Evolutionary conservation across 345 rosid genomes (phyloP).

Genomic region (Populus tremula): DNA sequence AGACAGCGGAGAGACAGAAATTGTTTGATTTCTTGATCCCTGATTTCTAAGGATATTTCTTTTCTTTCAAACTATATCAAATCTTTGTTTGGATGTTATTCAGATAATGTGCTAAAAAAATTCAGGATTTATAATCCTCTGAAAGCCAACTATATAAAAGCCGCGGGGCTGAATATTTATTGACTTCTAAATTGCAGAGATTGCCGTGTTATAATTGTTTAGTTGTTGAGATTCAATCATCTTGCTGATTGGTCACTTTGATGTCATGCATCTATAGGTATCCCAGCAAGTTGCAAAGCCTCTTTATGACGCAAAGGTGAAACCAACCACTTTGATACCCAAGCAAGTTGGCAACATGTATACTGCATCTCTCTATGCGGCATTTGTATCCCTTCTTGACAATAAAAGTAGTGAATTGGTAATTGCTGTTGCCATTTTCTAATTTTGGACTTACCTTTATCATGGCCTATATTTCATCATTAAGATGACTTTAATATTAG

Average conservation of each 20-base stretch:
- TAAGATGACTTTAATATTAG: not conserved
- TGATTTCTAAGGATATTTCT: not conserved
- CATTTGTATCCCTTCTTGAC: conserved; percentile 90
- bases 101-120: not conserved
- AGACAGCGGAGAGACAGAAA: not conserved
- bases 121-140: no score
- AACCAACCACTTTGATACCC: conserved; percentile 83
- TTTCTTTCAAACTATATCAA: not conserved
- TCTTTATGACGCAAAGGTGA: conserved; percentile 78
- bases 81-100: not conserved
- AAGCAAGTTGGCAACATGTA: conserved; percentile 99
- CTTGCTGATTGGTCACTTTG: conserved; percentile 22
- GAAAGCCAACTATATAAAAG: no score
- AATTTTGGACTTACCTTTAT: not conserved
- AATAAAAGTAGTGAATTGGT: conserved; percentile 72
- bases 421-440: conserved; percentile 22
- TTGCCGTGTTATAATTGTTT: conserved; percentile 1
- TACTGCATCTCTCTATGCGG: conserved; percentile 96
- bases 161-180: not conserved
- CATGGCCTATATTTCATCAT: not conserved
- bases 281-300: conserved; percentile 93
- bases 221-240: conserved; percentile 1
- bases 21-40: not conserved
- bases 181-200: not conserved
- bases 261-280: conserved; percentile 41